Base-by-base conservation (phyloP, 306 rosid genomes). In the Ochetophila trinervis region DNA sequence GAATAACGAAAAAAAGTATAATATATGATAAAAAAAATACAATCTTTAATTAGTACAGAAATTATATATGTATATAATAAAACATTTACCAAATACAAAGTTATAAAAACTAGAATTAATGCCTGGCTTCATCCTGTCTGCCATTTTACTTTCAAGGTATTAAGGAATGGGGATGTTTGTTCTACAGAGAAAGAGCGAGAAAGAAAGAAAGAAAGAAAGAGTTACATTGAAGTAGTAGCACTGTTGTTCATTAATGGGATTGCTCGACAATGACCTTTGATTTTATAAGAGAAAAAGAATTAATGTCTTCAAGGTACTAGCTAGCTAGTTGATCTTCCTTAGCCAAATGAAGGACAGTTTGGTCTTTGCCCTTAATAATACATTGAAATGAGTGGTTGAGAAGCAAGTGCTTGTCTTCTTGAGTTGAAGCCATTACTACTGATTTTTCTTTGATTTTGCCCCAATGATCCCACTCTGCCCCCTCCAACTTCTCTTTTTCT, bases 81-180 rank as follows among this genome's bases (percentile, higher is more conserved):
- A 42, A 27, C 2, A 19, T 36, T 63, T 45, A 63, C 67, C 57
- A 47, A 42, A 62, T 6, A 44, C 18, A 54, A 61, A 48, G 58
- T 61, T 55, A 62, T 44, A 27, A 40, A 72, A 12, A 73, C 59
- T 51, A 47, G 56, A 60, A 74, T 57, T 60, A 62, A 68, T 85
- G 91, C 91, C 91, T 85, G 91, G 91, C 91, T 85, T 82, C 86
- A 80, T 75, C 70, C 91, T 85, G 91, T 85, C 72, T 85, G 91
- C 91, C 91, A 70, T 56, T 65, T 40, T 56, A 50, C 49, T 48
- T 55, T 53, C 53, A n/a, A n/a, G n/a, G n/a, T 67, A 58, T 35
- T 37, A 36, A 69, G 55, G 17, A 60, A 52, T 45, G 50, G 44
- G 34, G 42, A 35, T 42, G 21, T 20, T 51, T 36, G 63, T 44